Evolutionary conservation across 768 basidiomycete species (phyloP).

Genomic region (Grammothele lineata): DNA sequence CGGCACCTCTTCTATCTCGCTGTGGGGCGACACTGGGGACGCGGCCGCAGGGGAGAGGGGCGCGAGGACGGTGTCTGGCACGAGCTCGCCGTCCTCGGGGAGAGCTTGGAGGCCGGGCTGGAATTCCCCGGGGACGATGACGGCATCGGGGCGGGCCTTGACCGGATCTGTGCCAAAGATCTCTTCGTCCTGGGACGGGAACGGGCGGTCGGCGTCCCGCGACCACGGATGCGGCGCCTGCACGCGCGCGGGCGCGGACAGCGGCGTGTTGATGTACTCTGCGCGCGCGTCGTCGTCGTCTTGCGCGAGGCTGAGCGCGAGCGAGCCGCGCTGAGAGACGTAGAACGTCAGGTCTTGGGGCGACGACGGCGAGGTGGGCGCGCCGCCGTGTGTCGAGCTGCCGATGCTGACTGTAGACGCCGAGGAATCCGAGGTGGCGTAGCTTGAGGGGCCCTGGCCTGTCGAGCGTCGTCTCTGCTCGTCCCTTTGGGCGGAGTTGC

Average conservation of each 20-base stretch:
- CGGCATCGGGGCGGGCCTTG: constrained; percentile 9
- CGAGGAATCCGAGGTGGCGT: constrained; percentile 12
- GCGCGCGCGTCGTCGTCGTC: constrained; percentile 4
- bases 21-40: neutral
- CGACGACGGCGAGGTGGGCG: constrained; percentile 6
- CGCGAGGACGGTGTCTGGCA: constrained; percentile 5
- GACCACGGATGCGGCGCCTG: constrained; percentile 4
- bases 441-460: constrained; percentile 3
- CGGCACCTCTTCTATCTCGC: constrained; percentile 6
- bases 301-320: constrained; percentile 9
- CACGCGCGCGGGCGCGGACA: constrained; percentile 10
- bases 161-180: constrained; percentile 5
- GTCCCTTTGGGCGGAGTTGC: constrained; percentile 2
- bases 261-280: constrained; percentile 5
- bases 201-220: neutral
- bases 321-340: constrained; percentile 18
- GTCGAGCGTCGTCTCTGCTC: neutral
- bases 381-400: neutral
- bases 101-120: constrained; percentile 38
- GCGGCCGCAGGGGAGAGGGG: constrained; percentile 3
- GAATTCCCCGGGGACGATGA: constrained; percentile 10
- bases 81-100: constrained; percentile 47
- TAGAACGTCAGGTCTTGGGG: constrained; percentile 21
- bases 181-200: constrained; percentile 7
- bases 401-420: constrained; percentile 11